phyloP scores from a whole-genome alignment of 768 basidiomycete genomes.

The Leccinum variicolor region DNA sequence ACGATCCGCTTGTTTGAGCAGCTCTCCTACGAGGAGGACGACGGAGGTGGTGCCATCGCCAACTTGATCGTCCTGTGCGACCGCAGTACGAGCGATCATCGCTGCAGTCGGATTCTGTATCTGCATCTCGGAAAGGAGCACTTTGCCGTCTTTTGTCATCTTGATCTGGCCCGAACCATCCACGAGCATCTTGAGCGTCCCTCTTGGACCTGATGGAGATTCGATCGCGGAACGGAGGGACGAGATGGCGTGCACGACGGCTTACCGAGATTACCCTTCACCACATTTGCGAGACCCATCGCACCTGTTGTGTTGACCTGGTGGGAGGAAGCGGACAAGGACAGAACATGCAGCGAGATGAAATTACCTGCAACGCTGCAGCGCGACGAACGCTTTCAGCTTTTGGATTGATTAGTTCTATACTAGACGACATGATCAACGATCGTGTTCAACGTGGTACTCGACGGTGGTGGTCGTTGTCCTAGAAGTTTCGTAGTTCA shows the following conservation, averaged over 20 bases:
- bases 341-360: conserved; percentile 15
- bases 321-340: conserved; percentile 22
- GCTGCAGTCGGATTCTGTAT: conserved; percentile 99
- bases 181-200: conserved; percentile 99
- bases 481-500: conserved; percentile 3
- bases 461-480: conserved; percentile 15
- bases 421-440: conserved; percentile 61
- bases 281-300: conserved; percentile 95
- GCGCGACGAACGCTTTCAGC: conserved; percentile 90
- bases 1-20: conserved; percentile 96
- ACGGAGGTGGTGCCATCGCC: conserved; percentile 99
- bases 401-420: conserved; percentile 96
- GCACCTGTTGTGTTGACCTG: conserved; percentile 93
- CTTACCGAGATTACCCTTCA: conserved; percentile 93
- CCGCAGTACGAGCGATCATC: conserved; percentile 97
- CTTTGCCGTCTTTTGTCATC: conserved; percentile 99
- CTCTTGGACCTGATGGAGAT: conserved; percentile 72
- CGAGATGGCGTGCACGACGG: conserved; percentile 23
- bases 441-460: conserved; percentile 21
- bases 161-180: conserved; percentile 98
- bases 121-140: conserved; percentile 98
- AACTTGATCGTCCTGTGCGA: conserved; percentile 98
- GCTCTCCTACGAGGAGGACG: conserved; percentile 90
- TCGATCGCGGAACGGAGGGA: conserved; percentile 23
- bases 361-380: conserved; percentile 81